phyloP scores from a whole-genome alignment of 805 yeast genomes.

The Spathaspora gorwiae region DNA sequence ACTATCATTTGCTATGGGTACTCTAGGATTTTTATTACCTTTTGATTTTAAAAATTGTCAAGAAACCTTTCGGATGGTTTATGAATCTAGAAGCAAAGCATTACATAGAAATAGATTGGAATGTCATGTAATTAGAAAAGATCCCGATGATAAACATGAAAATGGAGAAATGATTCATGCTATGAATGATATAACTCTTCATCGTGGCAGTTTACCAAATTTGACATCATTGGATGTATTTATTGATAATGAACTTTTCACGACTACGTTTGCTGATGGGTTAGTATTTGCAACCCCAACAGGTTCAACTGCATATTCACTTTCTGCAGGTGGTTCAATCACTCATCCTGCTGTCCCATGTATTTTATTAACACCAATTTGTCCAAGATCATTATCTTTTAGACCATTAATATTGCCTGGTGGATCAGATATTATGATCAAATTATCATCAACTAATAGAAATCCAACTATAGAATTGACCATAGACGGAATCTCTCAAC shows the following conservation, averaged over 20 bases:
- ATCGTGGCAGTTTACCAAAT: slow-evolving; percentile 85
- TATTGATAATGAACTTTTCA: slow-evolving; percentile 77
- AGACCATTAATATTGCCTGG: slow-evolving; percentile 82
- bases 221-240: slow-evolving; percentile 78
- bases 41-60: slow-evolving; percentile 66
- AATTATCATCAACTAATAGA: slow-evolving; percentile 48
- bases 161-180: slow-evolving; percentile 54
- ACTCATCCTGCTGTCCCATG: slow-evolving; percentile 86
- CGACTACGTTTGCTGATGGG: slow-evolving; percentile 92
- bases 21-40: slow-evolving; percentile 84
- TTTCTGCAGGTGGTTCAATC: slow-evolving; percentile 88
- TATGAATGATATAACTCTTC: slow-evolving; percentile 87
- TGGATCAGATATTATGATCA: slow-evolving; percentile 65
- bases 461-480: slow-evolving; percentile 49
- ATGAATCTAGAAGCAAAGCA: slow-evolving; percentile 64
- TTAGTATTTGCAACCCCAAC: slow-evolving; percentile 84
- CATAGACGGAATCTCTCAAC: slow-evolving; percentile 80
- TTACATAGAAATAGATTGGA: slow-evolving; percentile 74
- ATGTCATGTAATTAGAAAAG: slow-evolving; percentile 51
- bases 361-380: slow-evolving; percentile 80
- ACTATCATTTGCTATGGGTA: slow-evolving; percentile 82
- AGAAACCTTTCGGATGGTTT: slow-evolving; percentile 61
- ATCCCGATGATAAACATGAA: slow-evolving; percentile 1
- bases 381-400: slow-evolving; percentile 88
- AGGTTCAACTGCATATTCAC: slow-evolving; percentile 90